These are phyloP conservation scores for Acacia acuminata DNA, from an alignment of 306 rosid species.

Conservation along the genomic window DNA sequence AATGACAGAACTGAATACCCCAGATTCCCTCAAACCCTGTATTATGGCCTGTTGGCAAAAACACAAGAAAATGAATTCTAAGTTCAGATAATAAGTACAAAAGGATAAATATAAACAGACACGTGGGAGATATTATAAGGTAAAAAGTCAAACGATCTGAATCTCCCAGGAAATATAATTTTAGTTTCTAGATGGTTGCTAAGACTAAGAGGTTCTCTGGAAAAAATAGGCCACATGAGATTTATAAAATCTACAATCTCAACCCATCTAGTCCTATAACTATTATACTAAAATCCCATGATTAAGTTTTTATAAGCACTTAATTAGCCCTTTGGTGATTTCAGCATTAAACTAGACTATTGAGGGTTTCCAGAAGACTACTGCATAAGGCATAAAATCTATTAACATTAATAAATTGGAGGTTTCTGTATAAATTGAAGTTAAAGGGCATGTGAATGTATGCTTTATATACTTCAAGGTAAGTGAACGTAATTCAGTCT, in stretches of 20 bases:
- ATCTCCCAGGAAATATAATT: background rate
- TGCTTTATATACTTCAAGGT: background rate
- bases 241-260: background rate
- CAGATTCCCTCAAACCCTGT: slow-evolving; percentile 87
- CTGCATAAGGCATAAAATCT: background rate
- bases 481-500: background rate
- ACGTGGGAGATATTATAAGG: background rate
- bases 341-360: background rate
- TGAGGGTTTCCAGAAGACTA: background rate
- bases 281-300: background rate
- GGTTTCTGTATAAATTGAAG: background rate
- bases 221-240: background rate
- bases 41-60: slow-evolving; percentile 62
- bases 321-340: background rate
- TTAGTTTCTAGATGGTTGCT: background rate
- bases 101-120: background rate
- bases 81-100: background rate
- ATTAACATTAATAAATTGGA: background rate
- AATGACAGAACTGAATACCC: slow-evolving; percentile 82
- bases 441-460: background rate
- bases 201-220: background rate
- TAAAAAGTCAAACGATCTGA: background rate
- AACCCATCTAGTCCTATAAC: background rate
- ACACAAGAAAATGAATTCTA: slow-evolving; percentile 10
- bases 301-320: background rate